Evolutionary conservation across 306 rosid genomes (phyloP), one percentile per base, ranked within the genome.

Genomic region (Rosa chinensis): DNA sequence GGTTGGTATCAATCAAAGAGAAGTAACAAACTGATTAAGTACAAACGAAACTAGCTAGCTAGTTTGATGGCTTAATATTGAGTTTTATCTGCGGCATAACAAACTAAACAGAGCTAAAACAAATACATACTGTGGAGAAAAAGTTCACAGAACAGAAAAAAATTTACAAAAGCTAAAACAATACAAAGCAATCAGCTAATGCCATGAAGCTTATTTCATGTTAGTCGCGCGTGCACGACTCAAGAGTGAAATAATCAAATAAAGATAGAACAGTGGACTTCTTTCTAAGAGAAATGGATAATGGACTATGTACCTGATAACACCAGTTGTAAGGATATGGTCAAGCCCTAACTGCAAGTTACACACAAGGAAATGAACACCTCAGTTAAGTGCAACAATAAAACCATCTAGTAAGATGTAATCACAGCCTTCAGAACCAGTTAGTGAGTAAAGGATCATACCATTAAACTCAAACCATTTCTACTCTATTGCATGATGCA

Each of bases 281-380:
- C 66, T 63, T 35, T 63, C 3, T 63, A 13, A 32, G 4, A 59
- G 4, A 75, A 4, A 13, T 52, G 21, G 39, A 17, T 5, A 48
- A 25, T 18, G 32, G 61, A 74, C 70, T 77, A 53, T 62, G 63
- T 89, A 96, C 99, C 99, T 93, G 80, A 93, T 92, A 85, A 94
- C 98, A 35, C 98, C 97, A 25, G 97, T 94, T 11, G 98, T 94
- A 74, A 94, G 98, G 74, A 97, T 94, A 88, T 94, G 97, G 76
- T 94, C 98, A 66, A 94, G 98, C 86, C 99, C 99, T 85, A 95
- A 95, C 99, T 95, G 94, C 91, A 84, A 86, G 61, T 72, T 66
- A 81, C 16, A 78, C n/a, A 76, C n/a, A 20, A 59, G 44, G 21
- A 78, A 44, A 77, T 68, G 40, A 69, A 78, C 37, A 44, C 13